These are phyloP conservation scores for Fusarium chuoi DNA, from an alignment of 2,329 filamentous ascomycete genomes.

Conservation along the genomic window DNA sequence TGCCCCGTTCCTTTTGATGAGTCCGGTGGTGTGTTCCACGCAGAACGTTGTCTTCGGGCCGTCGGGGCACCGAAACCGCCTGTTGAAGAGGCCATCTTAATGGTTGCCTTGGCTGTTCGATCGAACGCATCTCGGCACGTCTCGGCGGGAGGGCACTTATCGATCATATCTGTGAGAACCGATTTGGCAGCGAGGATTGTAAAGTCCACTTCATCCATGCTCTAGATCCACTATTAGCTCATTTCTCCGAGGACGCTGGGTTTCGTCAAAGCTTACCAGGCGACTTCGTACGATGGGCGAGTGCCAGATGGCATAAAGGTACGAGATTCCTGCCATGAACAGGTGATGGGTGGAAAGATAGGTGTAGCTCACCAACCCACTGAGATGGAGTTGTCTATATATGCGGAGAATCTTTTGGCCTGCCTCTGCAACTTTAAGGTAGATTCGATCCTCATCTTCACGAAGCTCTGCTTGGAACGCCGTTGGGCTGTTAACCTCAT, in stretches of 20 bases:
- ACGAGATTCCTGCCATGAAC: conserved; percentile 97
- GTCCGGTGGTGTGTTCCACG: conserved; percentile 46
- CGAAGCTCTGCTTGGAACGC: conserved; percentile 72
- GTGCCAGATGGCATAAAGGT: conserved; percentile 97
- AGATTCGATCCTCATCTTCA: conserved; percentile 90
- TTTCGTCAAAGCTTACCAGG: conserved; percentile 69
- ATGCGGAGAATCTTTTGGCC: conserved; percentile 92
- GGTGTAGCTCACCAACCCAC: conserved; percentile 93
- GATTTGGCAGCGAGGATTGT: conserved; percentile 94
- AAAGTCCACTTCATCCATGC: conserved; percentile 97
- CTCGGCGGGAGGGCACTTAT: conserved; percentile 94
- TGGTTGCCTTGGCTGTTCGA: conserved; percentile 92
- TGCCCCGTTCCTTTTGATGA: conserved; percentile 37
- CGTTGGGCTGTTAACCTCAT: conserved; percentile 71
- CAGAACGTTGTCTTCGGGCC: conserved; percentile 42
- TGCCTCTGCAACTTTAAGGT: conserved; percentile 93
- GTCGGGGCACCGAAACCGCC: conserved; percentile 75
- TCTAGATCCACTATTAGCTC: conserved; percentile 54
- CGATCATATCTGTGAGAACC: conserved; percentile 88
- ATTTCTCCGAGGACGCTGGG: not conserved
- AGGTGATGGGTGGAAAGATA: conserved; percentile 95
- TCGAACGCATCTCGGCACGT: conserved; percentile 95
- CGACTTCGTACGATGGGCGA: conserved; percentile 87
- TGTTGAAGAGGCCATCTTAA: conserved; percentile 91
- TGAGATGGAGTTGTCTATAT: conserved; percentile 88